Base-by-base conservation (phyloP, 2,329 filamentous ascomycete species). In the Coniella vitis region DNA sequence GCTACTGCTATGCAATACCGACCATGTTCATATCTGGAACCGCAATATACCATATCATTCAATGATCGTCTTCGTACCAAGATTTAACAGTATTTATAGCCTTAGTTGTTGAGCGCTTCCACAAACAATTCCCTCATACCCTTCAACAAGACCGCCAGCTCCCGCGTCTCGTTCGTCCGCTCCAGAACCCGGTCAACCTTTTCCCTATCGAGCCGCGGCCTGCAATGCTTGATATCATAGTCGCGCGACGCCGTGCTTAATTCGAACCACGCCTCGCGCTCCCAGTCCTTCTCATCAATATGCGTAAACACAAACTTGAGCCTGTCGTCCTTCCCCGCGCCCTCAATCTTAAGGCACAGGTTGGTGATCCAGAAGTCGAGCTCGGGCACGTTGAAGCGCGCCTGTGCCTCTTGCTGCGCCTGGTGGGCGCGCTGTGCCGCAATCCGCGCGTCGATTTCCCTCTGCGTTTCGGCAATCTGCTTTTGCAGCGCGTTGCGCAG, bases 351-450 rank as follows among this genome's bases (percentile, higher is more conserved):
- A 63, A 97, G 67, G 51, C 91, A 90, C 52, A 98, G 72, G 63
- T 91, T 93, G 47, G 85, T 86, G 64, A 95, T 87, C 93, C 93
- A 98, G 64, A 97, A 97, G 57, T 90, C 87, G 39, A 98, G 76
- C 70, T 98, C 93, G 0, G 93, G 93, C 38, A 87, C 79, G 67
- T 98, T 97, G 67, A 91, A 87, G 31, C 89, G 81, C 47, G 86
- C 81, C 69, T 97, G 91, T 2, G 84, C 79, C 59, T 94, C 88
- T 34, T 95, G 74, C 58, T 88, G 83, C 54, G 80, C 77, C 41
- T 86, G 82, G 63, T 87, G 82, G 54, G 79, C 79, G 45, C 81
- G 74, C 67, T 90, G 86, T 12, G 84, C 83, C n/a, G 84, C 83
- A 19, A 86, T 69, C 36, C 80, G 76, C 25, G 78, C 72, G 47